A percentile compares a stretch with the other conserved stretches of the same genome.
phyloP scores from a whole-genome alignment of 1,139 yeast species.

The Yamadazyma pseudoaaseri region DNA sequence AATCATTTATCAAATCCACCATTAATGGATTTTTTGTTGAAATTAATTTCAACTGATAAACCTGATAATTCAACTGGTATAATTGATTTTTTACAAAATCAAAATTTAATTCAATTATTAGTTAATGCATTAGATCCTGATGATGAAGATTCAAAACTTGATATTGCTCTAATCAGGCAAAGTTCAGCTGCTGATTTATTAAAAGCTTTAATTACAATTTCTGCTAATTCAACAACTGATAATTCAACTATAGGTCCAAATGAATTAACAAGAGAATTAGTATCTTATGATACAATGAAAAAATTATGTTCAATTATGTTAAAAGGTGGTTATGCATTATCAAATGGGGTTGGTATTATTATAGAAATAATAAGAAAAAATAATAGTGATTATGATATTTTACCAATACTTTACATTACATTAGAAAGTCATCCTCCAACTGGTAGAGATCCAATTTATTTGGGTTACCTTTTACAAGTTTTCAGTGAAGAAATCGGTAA shows the following conservation, averaged over 20 bases:
- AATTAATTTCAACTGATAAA: constrained; percentile 76
- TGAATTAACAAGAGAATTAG: constrained; percentile 88
- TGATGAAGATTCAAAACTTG: constrained; percentile 11
- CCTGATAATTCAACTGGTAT: constrained; percentile 78
- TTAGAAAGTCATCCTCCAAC: constrained; percentile 92
- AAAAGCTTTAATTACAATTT: constrained; percentile 49
- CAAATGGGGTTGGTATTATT: constrained; percentile 94
- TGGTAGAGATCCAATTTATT: constrained; percentile 90
- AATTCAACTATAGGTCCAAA: constrained; percentile 95
- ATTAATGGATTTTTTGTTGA: constrained; percentile 76
- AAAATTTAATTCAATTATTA: constrained; percentile 57
- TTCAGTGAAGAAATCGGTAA: constrained; percentile 75
- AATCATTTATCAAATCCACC: constrained; percentile 84
- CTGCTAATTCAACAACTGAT: constrained; percentile 72
- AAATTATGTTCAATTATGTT: constrained; percentile 80
- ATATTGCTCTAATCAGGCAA: constrained; percentile 32
- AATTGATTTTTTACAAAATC: constrained; percentile 66
- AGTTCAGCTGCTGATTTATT: constrained; percentile 49
- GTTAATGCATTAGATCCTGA: constrained; percentile 52
- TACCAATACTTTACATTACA: constrained; percentile 84
- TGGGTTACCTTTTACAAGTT: constrained; percentile 80
- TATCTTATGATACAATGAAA: constrained; percentile 65
- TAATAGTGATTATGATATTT: constrained; percentile 91
- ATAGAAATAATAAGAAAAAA: constrained; percentile 94
- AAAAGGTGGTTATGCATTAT: constrained; percentile 85